A percentile compares a stretch with the other conserved stretches of the same genome.
These are phyloP conservation scores for Centaurea solstitialis DNA, from an alignment of 129 eudicot species.

Conservation along the genomic window DNA sequence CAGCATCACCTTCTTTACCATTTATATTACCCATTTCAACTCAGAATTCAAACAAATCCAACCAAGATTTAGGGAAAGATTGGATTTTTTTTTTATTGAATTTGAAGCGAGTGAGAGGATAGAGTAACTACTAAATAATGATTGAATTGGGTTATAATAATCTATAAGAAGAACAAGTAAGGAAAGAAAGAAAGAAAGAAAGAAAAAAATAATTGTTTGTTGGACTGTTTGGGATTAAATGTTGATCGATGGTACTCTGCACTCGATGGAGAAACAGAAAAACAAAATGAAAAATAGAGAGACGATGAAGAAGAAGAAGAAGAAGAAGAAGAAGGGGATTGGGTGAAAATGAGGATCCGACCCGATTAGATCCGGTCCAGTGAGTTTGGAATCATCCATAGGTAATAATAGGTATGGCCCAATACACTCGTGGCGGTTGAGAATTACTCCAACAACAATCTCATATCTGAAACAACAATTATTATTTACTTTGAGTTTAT, in stretches of 20 bases:
- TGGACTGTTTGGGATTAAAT: constrained; percentile 2
- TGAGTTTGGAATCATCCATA: not conserved
- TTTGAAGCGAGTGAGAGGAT: constrained; percentile 14
- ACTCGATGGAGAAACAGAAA: not conserved
- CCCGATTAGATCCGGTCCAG: not conserved
- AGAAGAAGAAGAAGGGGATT: not conserved
- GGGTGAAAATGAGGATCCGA: not conserved
- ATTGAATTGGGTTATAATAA: constrained; percentile 2
- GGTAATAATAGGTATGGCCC: not conserved
- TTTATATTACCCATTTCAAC: constrained; percentile 75
- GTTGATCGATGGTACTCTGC: not conserved
- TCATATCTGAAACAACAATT: too few relatives aligned
- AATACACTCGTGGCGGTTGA: not conserved
- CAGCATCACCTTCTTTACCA: constrained; percentile 87
- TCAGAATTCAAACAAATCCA: not conserved
- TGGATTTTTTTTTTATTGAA: not conserved
- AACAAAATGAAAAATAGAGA: too few relatives aligned
- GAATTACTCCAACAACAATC: not conserved
- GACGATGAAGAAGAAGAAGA: not conserved
- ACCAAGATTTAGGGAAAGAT: not conserved
- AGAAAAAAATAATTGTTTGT: not conserved
- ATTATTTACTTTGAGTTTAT: too few relatives aligned
- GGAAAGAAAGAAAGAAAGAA: not conserved
- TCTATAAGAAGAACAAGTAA: constrained; percentile 4
- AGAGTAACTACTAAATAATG: constrained; percentile 12